A percentile compares a stretch with the other conserved stretches of the same genome.
Evolutionary conservation across 2,329 filamentous ascomycete genomes (phyloP).

Genomic region (Penicillium palitans): DNA sequence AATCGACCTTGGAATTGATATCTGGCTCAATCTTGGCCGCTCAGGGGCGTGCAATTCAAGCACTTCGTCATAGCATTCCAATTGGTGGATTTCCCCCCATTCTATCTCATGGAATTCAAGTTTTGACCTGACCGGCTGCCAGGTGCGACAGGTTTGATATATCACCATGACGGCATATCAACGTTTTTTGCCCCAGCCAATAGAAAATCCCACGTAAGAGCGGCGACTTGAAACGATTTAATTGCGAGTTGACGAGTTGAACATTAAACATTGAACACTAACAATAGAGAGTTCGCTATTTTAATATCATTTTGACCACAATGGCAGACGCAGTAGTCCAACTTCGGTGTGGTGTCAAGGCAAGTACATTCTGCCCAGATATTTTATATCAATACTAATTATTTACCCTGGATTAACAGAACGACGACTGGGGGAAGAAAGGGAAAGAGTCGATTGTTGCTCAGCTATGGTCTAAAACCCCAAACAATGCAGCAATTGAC

Average conservation of each 20-base stretch:
- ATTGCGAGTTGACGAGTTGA: neutral
- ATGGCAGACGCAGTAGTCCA: constrained; percentile 57
- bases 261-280: neutral
- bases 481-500: constrained; percentile 63
- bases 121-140: neutral
- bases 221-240: neutral
- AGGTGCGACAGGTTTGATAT: neutral
- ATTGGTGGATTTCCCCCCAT: neutral
- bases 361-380: constrained; percentile 14
- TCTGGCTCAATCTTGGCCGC: neutral
- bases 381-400: neutral
- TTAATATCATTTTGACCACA: constrained; percentile 2
- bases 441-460: constrained; percentile 67
- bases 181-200: neutral
- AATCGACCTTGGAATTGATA: neutral
- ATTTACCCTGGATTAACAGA: constrained; percentile 34
- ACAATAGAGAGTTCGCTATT: neutral
- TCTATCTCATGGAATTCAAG: too few relatives aligned
- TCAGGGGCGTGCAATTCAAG: neutral
- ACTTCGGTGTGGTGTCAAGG: constrained; percentile 56
- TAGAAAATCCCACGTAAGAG: neutral
- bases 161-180: constrained; percentile 16
- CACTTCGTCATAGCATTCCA: neutral
- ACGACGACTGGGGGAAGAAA: constrained; percentile 71
- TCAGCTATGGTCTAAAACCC: constrained; percentile 64